Conservation (phyloP, 2,329 filamentous ascomycete species). For the Cladophialophora bantiana region DNA sequence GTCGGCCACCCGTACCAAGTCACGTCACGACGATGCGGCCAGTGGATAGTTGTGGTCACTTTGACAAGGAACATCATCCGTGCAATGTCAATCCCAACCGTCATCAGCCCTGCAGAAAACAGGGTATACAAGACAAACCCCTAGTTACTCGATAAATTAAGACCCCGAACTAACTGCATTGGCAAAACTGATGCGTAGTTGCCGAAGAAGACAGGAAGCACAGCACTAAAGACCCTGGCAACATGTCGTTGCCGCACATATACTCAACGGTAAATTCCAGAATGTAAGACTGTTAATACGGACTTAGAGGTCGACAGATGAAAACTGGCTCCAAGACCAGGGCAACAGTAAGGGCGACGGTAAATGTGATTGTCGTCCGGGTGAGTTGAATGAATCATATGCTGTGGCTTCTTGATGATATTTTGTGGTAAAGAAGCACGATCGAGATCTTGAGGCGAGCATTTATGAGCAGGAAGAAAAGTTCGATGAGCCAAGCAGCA, state of each 20-base stretch:
- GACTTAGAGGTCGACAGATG: constrained; percentile 25
- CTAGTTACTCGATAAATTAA: constrained; percentile 25
- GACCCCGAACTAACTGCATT: constrained; percentile 27
- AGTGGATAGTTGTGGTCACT: constrained; percentile 31
- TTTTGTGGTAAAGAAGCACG: constrained; percentile 30
- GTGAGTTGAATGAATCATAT: constrained; percentile 31
- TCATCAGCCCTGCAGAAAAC: constrained; percentile 35
- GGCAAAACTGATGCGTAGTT: constrained; percentile 34
- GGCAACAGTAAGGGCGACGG: constrained; percentile 22
- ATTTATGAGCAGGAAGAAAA: constrained; percentile 33
- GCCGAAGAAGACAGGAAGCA: constrained; percentile 30
- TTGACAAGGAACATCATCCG: constrained; percentile 23
- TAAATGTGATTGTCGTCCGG: constrained; percentile 30
- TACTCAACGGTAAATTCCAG: constrained; percentile 21
- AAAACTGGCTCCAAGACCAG: constrained; percentile 25
- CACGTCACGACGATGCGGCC: constrained; percentile 28
- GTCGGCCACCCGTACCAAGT: constrained; percentile 33
- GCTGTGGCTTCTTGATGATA: constrained; percentile 26
- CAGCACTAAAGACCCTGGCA: constrained; percentile 28
- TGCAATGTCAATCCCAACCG: constrained; percentile 27
- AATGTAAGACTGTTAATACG: constrained; percentile 33
- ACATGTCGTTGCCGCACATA: constrained; percentile 26
- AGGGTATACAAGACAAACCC: constrained; percentile 27
- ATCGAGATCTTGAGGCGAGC: constrained; percentile 32
- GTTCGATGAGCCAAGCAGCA: constrained; percentile 31